These are phyloP conservation scores for Clavariopsis aquatica DNA, from an alignment of 495 filamentous ascomycete genomes.

Conservation along the genomic window DNA sequence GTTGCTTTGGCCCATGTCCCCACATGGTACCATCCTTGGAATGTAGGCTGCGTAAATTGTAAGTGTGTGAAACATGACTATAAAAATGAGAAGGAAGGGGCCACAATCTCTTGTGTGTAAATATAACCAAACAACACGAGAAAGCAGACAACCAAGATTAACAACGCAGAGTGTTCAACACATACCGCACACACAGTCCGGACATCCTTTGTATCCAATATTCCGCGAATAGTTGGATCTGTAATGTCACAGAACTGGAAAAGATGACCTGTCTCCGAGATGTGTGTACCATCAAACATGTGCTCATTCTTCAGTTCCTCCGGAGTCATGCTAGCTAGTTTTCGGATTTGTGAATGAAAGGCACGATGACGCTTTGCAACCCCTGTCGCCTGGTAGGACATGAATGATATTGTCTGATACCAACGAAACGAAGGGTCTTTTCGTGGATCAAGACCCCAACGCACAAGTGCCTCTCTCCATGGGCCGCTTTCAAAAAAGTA, in stretches of 20 bases:
- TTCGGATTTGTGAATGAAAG: neutral
- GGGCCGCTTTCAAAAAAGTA: constrained; percentile 90
- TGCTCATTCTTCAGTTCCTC: constrained; percentile 52
- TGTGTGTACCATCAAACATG: constrained; percentile 73
- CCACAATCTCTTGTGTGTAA: too few relatives aligned
- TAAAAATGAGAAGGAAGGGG: neutral
- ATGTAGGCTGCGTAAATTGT: constrained; percentile 42
- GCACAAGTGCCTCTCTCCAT: constrained; percentile 83
- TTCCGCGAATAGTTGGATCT: constrained; percentile 64
- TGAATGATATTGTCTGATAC: constrained; percentile 88
- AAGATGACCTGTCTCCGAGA: constrained; percentile 73
- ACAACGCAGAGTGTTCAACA: constrained; percentile 15
- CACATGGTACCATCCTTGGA: constrained; percentile 78
- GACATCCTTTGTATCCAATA: constrained; percentile 55
- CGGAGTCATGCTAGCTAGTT: neutral
- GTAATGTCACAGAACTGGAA: constrained; percentile 94
- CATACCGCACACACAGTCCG: constrained; percentile 46
- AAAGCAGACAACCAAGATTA: too few relatives aligned
- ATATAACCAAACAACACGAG: too few relatives aligned
- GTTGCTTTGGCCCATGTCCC: constrained; percentile 78
- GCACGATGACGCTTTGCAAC: neutral
- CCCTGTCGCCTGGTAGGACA: constrained; percentile 31
- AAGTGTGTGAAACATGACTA: neutral
- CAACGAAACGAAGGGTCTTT: constrained; percentile 67
- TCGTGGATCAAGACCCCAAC: constrained; percentile 83